These are phyloP conservation scores for Yarrowia hollandica DNA, from an alignment of 805 yeast species.

Conservation along the genomic window DNA sequence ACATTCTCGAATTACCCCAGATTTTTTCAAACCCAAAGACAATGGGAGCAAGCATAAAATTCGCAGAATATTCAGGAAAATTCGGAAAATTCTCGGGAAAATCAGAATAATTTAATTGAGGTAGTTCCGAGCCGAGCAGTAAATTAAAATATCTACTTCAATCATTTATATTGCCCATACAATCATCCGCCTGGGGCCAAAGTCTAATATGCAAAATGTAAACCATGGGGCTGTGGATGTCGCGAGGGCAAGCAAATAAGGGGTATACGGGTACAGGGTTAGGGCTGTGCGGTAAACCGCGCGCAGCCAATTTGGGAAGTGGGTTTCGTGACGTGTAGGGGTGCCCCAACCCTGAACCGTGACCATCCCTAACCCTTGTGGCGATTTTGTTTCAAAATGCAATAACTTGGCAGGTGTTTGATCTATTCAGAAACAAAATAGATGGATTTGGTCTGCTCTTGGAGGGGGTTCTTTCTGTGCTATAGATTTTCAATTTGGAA, in stretches of 20 bases:
- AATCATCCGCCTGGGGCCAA: background rate
- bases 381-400: background rate
- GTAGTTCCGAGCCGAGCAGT: no score
- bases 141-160: background rate
- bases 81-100: background rate
- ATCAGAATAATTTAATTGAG: background rate
- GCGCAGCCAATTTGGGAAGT: background rate
- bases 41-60: no score
- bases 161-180: background rate
- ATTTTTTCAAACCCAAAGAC: background rate
- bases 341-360: background rate
- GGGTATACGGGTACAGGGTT: slow-evolving; percentile 1
- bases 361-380: no score
- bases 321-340: background rate
- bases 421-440: background rate
- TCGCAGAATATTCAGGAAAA: background rate
- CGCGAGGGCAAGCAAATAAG: slow-evolving; percentile 12
- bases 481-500: background rate
- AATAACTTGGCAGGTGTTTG: background rate
- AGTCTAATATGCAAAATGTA: background rate
- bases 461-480: no score
- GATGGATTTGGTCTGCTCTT: no score
- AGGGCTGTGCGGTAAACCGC: background rate
- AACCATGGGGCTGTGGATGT: slow-evolving; percentile 10
- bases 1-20: background rate